Base-by-base conservation (phyloP, 192 early-diverging fungal genomes). In the Phlyctochytrium arcticum region DNA sequence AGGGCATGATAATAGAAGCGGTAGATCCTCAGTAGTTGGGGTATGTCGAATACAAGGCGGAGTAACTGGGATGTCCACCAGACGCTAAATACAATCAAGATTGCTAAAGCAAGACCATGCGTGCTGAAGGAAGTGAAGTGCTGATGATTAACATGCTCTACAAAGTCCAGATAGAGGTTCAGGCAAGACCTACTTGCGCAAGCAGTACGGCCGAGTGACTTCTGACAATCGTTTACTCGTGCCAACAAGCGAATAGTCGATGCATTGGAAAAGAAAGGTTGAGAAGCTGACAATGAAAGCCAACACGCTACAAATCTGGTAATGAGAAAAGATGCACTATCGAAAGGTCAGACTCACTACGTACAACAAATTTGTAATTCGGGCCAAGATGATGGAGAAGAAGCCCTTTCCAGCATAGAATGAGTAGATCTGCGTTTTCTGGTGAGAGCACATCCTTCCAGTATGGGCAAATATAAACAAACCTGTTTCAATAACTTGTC, bases 381-480 rank as follows among this genome's bases (percentile, higher is more conserved):
- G 75, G 23, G 84, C 76, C 15, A 99, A 71, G 19, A 98, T 65
- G 17, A 98, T 92, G 36, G 85, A 89, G 58, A 84, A 80, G 47
- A 91, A 76, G 8, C 97, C 97, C 67, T 95, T 94, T 44, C 94
- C 93, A 1, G 73, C 75, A 63, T 89, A 98, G 74, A 97, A 98
- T 9, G 80, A 60, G 65, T 99, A 98, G 19, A 96, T 86, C 54
- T 80, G 3, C 9, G n/a, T n/a, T n/a, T n/a, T n/a, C n/a, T n/a
- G n/a, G n/a, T n/a, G n/a, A n/a, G n/a, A n/a, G n/a, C n/a, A n/a
- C n/a, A n/a, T n/a, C n/a, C n/a, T n/a, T n/a, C n/a, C 15, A 21
- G 9, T 19, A 70, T 1, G 24, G 24, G 15, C 15, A 31, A 30
- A 67, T 21, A 26, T 67, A 51, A 23, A n/a, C 3, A 17, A 21